Conservation (phyloP, 257 asterid species). For the Salvia hispanica region DNA sequence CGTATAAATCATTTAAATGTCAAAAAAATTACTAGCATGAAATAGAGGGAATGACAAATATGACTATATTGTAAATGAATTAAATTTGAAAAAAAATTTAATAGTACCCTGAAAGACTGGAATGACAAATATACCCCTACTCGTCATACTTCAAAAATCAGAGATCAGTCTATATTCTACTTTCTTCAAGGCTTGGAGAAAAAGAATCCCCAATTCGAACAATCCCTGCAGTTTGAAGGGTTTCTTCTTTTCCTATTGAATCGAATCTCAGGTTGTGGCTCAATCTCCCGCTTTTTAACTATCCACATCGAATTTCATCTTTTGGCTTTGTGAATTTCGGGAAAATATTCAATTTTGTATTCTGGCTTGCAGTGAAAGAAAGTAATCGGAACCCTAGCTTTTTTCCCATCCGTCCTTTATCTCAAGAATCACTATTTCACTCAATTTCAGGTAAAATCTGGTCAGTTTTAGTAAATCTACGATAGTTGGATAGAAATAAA, state of each 20-base stretch:
- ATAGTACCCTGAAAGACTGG: neutral
- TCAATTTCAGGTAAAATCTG: slow-evolving; percentile 29
- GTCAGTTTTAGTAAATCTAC: slow-evolving; percentile 20
- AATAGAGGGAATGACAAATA: too few species aligned
- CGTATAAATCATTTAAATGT: too few species aligned
- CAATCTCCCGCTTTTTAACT: slow-evolving; percentile 12
- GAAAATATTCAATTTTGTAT: slow-evolving; percentile 12
- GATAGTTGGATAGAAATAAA: neutral
- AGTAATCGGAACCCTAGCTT: slow-evolving; percentile 45
- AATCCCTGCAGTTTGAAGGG: slow-evolving; percentile 30
- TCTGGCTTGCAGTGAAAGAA: slow-evolving; percentile 52
- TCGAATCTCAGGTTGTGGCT: slow-evolving; percentile 41
- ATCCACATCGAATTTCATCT: neutral
- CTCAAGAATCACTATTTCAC: slow-evolving; percentile 19
- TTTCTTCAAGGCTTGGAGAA: slow-evolving; percentile 10
- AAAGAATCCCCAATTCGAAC: slow-evolving; percentile 14
- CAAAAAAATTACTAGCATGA: too few species aligned
- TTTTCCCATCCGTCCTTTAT: slow-evolving; percentile 24
- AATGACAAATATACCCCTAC: slow-evolving; percentile 27
- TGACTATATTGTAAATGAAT: too few species aligned
- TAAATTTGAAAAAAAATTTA: too few species aligned
- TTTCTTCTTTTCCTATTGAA: slow-evolving; percentile 8
- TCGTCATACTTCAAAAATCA: slow-evolving; percentile 1
- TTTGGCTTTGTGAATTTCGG: neutral
- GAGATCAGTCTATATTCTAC: neutral